Base-by-base conservation (phyloP, 371 early-diverging fungal species). In the Chytridiales sp. region DNA sequence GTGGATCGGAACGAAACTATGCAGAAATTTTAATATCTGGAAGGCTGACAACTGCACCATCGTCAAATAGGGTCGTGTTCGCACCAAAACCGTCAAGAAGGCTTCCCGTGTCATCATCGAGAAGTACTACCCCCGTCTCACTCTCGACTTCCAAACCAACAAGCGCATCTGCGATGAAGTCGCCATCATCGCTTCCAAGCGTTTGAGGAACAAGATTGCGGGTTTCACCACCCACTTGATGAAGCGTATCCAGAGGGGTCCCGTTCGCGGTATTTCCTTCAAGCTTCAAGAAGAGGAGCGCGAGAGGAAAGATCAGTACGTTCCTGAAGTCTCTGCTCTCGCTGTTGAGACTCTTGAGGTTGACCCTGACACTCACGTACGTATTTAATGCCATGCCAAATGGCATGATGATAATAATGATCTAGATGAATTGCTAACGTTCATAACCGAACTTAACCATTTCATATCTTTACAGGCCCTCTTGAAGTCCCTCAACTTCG, bases 161-260 rank as follows among this genome's bases (percentile, higher is more conserved):
- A 97, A 99, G 92, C 89, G 89, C 81, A 94, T 99, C 77, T 87
- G 89, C 76, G 90, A 91, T 79, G 98, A 97, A 79, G 97, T 98
- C 58, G 95, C 99, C 68, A 89, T 95, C 77, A 96, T 99, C 70
- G 85, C 95, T 68, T 91, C 97, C 75, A 99, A 99, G 93, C 94
- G 98, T 73, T 91, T 99, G 73, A 92, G 98, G 81, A 99, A 99
- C 91, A 96, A 98, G 90, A 96, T 99, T 73, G 99, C 99, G 70
- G 99, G 99, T 70, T 99, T 97, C 92, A 96, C 99, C 79, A 99
- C 99, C 68, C 98, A 97, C 80, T 87, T 99, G 87, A 98, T 98
- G 97, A 94, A 95, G 85, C 95, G 99, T 85, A 97, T 99, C 65
- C 93, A 95, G 78, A 90, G 93, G 68, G 99, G 99, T 55, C 97